Conservation (phyloP, 345 rosid genomes). For the Salix arbutifolia region DNA sequence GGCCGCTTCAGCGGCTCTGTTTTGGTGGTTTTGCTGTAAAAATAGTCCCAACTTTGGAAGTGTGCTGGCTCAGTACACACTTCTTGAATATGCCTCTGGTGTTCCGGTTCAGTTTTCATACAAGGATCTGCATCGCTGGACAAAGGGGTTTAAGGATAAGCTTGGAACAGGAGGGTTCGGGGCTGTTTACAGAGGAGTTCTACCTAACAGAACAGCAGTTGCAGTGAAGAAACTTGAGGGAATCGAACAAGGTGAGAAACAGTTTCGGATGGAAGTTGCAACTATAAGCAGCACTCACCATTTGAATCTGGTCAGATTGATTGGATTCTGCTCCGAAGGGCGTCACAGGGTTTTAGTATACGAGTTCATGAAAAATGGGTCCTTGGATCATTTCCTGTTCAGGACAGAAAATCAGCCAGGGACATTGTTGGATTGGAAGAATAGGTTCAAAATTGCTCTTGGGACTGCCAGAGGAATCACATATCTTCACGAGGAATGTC, state of each 20-base stretch:
- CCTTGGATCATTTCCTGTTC: conserved; percentile 10
- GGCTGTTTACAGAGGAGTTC: conserved; percentile 15
- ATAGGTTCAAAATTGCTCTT: conserved; percentile 12
- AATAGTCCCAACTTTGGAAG: conserved; percentile 33
- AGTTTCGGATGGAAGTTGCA: conserved; percentile 23
- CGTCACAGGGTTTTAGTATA: conserved; percentile 19
- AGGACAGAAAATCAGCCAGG: neutral
- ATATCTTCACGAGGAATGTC: conserved; percentile 25
- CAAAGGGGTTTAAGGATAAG: conserved; percentile 22
- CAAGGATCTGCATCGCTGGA: conserved; percentile 12
- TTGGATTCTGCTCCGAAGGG: conserved; percentile 23
- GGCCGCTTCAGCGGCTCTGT: conserved; percentile 32
- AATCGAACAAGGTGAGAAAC: conserved; percentile 23
- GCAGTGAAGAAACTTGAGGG: conserved; percentile 23
- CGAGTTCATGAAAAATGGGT: conserved; percentile 20
- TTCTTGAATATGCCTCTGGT: conserved; percentile 60
- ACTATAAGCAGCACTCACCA: conserved; percentile 24
- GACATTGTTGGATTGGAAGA: conserved; percentile 1
- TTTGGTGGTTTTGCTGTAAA: conserved; percentile 55
- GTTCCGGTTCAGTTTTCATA: conserved; percentile 27
- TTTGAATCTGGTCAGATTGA: conserved; percentile 18
- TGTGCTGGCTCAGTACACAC: conserved; percentile 40
- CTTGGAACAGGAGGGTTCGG: conserved; percentile 23
- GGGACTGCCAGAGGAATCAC: conserved; percentile 23
- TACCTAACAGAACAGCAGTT: conserved; percentile 5